Evolutionary conservation across 495 filamentous ascomycete genomes (phyloP), one percentile per base, ranked within the genome.

Genomic region (Penicillium dipodomyicola): DNA sequence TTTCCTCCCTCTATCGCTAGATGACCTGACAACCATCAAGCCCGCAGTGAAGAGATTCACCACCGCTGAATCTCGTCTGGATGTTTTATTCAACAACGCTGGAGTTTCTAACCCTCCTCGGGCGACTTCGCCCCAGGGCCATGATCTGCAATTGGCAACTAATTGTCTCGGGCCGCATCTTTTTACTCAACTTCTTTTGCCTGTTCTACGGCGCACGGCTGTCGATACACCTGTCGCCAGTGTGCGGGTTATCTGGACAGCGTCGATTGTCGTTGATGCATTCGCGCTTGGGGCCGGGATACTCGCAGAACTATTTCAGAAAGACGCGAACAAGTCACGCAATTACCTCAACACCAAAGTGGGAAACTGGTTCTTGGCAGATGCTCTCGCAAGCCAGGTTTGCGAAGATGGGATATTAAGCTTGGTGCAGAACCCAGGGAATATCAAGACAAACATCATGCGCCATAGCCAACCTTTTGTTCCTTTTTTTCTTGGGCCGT

Each of bases 51-150:
- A 76, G 7, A 53, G 58, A 5, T 79, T 83, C 59, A 60, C 65
- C 5, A 45, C 54, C 0, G 52, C 67, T 33, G 78, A 83, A 63
- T 58, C 56, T 4, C 59, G 72, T 12, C 71, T 85, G 0, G 77
- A 85, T 52, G 75, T 83, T 9, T 68, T 85, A 0, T 83, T 70
- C 59, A 83, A 83, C 58, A 83, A 85, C 57, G 81, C 82, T 0
- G 83, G 82, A 7, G 65, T 84, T 22, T 65, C 67, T 22, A 45
- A 65, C 7, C 68, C 73, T 0, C 68, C 71, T 0, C 15, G 9
- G 2, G 74, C 67, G 9, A 40, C 55, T 7, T 66, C 74, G 2
- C 45, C 52, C 8, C 75, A 76, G 46, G 73, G 73, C 30, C 54
- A 69, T 10, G 73, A 77, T n/a, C 62, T 74, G 1, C 72, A 75